Percentiles rank a stretch among this genome's conserved stretches.
Evolutionary conservation across 2,329 filamentous ascomycete species (phyloP).

Genomic region (Lasiodiplodia gonubiensis): DNA sequence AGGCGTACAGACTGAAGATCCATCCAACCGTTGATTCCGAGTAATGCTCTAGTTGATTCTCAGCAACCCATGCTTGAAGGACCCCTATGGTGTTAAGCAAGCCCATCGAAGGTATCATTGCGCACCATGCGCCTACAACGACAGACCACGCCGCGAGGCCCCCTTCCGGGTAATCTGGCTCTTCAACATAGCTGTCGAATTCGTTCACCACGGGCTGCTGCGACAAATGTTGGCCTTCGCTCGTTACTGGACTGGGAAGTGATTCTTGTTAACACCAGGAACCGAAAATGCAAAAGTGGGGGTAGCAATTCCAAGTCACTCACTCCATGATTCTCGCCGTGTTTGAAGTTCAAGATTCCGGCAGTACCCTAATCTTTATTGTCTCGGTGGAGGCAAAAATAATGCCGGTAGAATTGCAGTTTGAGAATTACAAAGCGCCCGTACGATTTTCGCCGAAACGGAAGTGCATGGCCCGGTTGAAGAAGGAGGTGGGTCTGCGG

Average conservation of each 20-base stretch:
- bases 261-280: neutral
- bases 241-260: neutral
- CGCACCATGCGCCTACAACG: constrained; percentile 50
- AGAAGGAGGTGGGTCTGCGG: constrained; percentile 1
- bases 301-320: neutral
- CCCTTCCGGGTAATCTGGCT: constrained; percentile 46
- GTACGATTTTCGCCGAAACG: neutral
- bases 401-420: no score
- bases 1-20: constrained; percentile 50
- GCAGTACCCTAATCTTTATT: no score
- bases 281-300: neutral
- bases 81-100: constrained; percentile 48
- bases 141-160: constrained; percentile 51
- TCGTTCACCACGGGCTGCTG: neutral
- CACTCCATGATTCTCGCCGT: neutral
- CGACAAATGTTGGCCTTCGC: neutral
- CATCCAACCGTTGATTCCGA: constrained; percentile 47
- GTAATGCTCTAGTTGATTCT: constrained; percentile 43
- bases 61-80: constrained; percentile 46
- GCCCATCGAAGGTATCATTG: constrained; percentile 50
- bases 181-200: neutral
- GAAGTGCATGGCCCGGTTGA: neutral
- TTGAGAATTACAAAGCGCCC: neutral
- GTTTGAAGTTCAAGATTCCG: neutral
- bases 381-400: no score